Conservation (phyloP, 257 asterid genomes). For the Oldenlandia corymbosa region DNA sequence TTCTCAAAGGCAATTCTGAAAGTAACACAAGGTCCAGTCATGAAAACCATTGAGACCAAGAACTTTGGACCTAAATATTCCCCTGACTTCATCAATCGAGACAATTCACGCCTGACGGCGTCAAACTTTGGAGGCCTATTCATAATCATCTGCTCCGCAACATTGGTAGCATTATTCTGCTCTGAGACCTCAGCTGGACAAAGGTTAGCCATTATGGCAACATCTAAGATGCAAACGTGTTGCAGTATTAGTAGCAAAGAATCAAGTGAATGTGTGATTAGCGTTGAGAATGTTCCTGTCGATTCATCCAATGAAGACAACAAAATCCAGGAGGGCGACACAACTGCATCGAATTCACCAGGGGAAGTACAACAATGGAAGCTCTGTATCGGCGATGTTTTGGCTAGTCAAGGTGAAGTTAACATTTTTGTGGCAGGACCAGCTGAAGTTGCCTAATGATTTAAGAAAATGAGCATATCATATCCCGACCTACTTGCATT, state of each 20-base stretch:
- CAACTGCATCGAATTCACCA: background rate
- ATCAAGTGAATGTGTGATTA: background rate
- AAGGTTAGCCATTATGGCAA: constrained; percentile 1
- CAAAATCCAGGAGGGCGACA: background rate
- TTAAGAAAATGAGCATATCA: too few species aligned
- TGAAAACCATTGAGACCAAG: constrained; percentile 24
- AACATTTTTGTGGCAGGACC: background rate
- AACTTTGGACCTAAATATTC: constrained; percentile 45
- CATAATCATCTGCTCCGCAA: constrained; percentile 37
- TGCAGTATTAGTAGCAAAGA: background rate
- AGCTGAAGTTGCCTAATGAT: background rate
- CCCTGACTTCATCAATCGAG: constrained; percentile 37
- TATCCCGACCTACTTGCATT: too few species aligned
- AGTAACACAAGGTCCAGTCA: constrained; percentile 35
- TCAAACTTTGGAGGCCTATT: constrained; percentile 49
- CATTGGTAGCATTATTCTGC: constrained; percentile 34
- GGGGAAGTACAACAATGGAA: background rate
- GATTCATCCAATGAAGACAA: constrained; percentile 7
- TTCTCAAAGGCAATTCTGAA: constrained; percentile 53
- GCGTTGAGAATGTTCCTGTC: background rate
- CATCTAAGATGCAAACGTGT: constrained; percentile 2
- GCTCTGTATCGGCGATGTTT: background rate
- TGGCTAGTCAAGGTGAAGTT: constrained; percentile 3
- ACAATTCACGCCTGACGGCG: constrained; percentile 35
- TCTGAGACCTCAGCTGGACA: constrained; percentile 27